Evolutionary conservation across 805 yeast species (phyloP).

Genomic region (Metschnikowia arizonensis): DNA sequence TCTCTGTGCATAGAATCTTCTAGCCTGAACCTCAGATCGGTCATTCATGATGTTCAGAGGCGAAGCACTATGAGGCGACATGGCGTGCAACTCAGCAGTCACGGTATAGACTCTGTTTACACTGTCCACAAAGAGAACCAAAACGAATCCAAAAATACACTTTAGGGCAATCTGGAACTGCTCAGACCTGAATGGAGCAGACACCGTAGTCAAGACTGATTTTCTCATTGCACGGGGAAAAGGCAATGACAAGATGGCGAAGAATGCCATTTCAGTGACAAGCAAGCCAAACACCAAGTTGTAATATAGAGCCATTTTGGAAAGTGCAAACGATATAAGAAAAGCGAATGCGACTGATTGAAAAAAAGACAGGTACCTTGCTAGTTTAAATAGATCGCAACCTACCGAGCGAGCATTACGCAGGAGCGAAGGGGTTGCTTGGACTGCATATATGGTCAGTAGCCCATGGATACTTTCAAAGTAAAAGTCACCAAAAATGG

Average conservation of each 20-base stretch:
- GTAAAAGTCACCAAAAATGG: constrained; percentile 75
- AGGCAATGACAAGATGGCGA: constrained; percentile 79
- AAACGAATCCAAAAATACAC: constrained; percentile 78
- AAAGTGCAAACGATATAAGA: not conserved
- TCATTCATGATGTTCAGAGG: constrained; percentile 40
- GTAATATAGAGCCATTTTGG: constrained; percentile 41
- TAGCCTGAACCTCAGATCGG: constrained; percentile 80
- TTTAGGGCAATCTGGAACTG: constrained; percentile 73
- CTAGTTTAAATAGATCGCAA: constrained; percentile 4
- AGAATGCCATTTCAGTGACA: constrained; percentile 71
- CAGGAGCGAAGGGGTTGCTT: constrained; percentile 1
- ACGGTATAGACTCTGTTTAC: constrained; percentile 77
- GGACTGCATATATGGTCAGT: constrained; percentile 1
- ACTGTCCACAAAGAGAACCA: constrained; percentile 81
- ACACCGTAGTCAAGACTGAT: constrained; percentile 56
- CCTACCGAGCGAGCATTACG: constrained; percentile 4
- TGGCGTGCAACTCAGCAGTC: constrained; percentile 52
- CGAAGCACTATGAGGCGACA: constrained; percentile 18
- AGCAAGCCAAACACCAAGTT: constrained; percentile 67
- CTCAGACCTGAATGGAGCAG: constrained; percentile 66
- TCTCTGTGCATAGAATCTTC: constrained; percentile 93
- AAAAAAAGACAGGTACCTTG: not conserved
- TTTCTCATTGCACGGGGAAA: constrained; percentile 72
- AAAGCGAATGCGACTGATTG: not conserved
- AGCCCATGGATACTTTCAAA: constrained; percentile 43